A percentile compares a stretch with the other conserved stretches of the same genome.
Conservation (phyloP, 1,284 basidiomycete genomes). For the Ustilago loliicola region DNA sequence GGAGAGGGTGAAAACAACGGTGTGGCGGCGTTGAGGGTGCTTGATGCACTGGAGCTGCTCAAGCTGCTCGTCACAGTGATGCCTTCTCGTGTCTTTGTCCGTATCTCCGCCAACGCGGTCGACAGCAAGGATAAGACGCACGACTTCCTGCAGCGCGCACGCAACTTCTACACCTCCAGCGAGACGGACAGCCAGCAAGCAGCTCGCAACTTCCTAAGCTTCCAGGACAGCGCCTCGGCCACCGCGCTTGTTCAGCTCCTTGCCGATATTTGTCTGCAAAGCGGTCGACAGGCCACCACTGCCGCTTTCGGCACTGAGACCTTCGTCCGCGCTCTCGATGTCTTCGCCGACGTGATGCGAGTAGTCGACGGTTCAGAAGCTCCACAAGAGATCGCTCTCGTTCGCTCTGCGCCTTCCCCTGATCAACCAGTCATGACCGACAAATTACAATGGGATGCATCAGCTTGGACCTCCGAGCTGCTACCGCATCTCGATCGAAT, state of each 20-base stretch:
- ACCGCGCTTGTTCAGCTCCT: slow-evolving; percentile 40
- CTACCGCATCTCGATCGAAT: slow-evolving; percentile 32
- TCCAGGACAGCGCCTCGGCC: slow-evolving; percentile 36
- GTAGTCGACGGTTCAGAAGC: slow-evolving; percentile 43
- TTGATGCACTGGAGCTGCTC: slow-evolving; percentile 50
- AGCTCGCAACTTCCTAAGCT: slow-evolving; percentile 41
- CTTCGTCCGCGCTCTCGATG: slow-evolving; percentile 46
- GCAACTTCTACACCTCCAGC: slow-evolving; percentile 43
- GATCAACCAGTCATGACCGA: slow-evolving; percentile 6
- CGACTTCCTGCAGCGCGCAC: slow-evolving; percentile 43
- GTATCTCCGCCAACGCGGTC: slow-evolving; percentile 11
- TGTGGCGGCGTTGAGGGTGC: neutral
- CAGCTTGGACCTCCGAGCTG: slow-evolving; percentile 27
- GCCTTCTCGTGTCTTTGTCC: slow-evolving; percentile 58
- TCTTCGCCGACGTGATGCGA: slow-evolving; percentile 50
- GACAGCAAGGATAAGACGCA: neutral
- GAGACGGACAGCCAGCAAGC: slow-evolving; percentile 53
- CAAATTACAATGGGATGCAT: slow-evolving; percentile 41
- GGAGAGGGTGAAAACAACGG: neutral
- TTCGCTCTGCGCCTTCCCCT: slow-evolving; percentile 8
- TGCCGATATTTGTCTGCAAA: slow-evolving; percentile 23
- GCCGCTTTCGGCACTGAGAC: slow-evolving; percentile 16
- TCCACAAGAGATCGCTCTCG: slow-evolving; percentile 29
- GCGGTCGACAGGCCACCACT: slow-evolving; percentile 5
- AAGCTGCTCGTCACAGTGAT: slow-evolving; percentile 54